Base-by-base conservation (phyloP, 495 filamentous ascomycete genomes). In the Eremomyces bilateralis region DNA sequence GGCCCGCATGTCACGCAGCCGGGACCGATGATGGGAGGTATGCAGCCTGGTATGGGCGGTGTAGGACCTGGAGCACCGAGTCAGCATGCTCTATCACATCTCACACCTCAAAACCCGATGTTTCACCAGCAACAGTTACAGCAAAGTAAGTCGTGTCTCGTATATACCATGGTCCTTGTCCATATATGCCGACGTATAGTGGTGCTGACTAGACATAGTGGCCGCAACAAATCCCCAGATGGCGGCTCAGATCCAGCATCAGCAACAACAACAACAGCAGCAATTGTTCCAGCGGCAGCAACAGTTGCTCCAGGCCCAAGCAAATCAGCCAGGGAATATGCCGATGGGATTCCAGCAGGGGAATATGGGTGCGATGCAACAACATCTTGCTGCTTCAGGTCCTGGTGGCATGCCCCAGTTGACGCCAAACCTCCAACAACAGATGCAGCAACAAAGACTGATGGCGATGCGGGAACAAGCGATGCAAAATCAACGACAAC, bases 1-100 rank as follows among this genome's bases (percentile, higher is more conserved):
- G 71, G 67, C 25, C 69, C 71, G 32, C 81, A 88, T 45, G 79
- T 84, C 21, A 80, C 66, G 46, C 77, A 84, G 40, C 66, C 72
- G 19, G 75, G 73, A 17, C 71, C 77, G 39, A 69, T 76, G 65
- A 73, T 85, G 75, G 77, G 58, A 36, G 74, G 69, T 4, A 84
- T 91, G 71, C 76, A 78, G 44, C 76, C 76, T 30, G 78, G 68
- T 31, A 64, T 42, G 20, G 44, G 31, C 30, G 47, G 40, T 38
- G 45, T 20, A 50, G 52, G 51, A 11, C 45, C 25, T 34, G 70
- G 56, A 21, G 66, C 62, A 21, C 78, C 73, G 4, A 81, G 73
- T 54, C 67, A 71, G 35, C 80, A 88, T 53, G 80, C 79, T 25
- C 52, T 91, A 41, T 73, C 73, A 31, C 81, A 91, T 46, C 56